phyloP scores from a whole-genome alignment of 371 early-diverging fungal genomes.

The Apophysomyces variabilis region DNA sequence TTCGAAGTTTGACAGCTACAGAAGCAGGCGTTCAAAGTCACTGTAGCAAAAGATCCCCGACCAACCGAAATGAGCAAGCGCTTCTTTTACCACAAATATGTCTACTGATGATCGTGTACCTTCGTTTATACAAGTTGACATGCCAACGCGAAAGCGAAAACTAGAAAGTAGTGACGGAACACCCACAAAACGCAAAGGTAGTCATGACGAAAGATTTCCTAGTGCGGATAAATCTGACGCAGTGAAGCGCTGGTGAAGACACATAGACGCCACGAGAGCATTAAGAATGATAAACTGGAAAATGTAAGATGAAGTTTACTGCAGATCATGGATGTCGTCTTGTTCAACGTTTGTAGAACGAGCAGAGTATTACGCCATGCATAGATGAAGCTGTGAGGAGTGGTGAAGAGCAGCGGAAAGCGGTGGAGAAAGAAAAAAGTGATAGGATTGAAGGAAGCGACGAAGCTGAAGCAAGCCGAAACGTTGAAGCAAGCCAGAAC shows the following conservation, averaged over 20 bases:
- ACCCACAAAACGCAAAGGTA: not conserved
- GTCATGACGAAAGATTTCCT: not conserved
- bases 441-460: not conserved
- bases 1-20: too few relatives aligned
- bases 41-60: not conserved
- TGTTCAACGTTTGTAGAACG: not conserved
- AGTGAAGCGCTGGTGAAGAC: not conserved
- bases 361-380: not conserved
- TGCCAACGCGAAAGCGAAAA: not conserved
- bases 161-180: not conserved
- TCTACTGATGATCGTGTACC: conserved; percentile 1
- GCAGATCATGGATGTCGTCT: not conserved
- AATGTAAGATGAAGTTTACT: not conserved
- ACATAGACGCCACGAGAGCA: not conserved
- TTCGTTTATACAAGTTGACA: not conserved
- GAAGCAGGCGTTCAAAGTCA: not conserved
- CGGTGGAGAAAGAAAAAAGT: not conserved
- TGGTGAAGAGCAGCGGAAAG: not conserved
- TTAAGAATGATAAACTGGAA: not conserved
- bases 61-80: not conserved
- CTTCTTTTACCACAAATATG: not conserved
- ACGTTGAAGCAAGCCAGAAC: too few relatives aligned
- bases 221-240: not conserved
- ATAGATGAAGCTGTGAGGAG: too few relatives aligned
- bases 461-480: too few relatives aligned